Evolutionary conservation across 108 stramenopile genomes (phyloP), one percentile per base, ranked within the genome.

Genomic region (Mediolabrus comicus): DNA sequence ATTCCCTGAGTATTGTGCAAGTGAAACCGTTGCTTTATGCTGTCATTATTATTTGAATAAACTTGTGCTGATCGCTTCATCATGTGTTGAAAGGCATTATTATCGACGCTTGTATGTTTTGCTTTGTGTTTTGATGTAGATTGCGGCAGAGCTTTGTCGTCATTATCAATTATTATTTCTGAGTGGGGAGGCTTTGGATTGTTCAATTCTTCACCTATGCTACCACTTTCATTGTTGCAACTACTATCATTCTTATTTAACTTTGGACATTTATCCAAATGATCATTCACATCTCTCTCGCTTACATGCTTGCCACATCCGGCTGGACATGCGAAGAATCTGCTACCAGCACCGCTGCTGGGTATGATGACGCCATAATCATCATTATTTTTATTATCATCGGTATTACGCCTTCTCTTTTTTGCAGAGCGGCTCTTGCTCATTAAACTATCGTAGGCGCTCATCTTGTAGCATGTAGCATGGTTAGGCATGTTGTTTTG

Each of bases 21-120:
- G 41, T 74, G 82, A 79, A 78, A 78, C 53, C 64, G 53, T 31
- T 79, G 68, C 12, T 51, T 35, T 38, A 53, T 68, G 12, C 38
- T 31, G 22, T 46, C 36, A 59, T 22, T 56, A 26, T 34, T 14
- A 6, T 65, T 71, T 29, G 67, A 55, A 62, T 84, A 86, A 6
- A 85, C 74, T 55, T 65, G 56, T 14, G 68, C 69, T n/a, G 86
- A 87, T 49, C 66, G 65, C 53, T 87, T 67, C 84, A 84, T 84
- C 80, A 84, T 81, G 67, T 79, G 80, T 3, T 49, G 39, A 71
- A 84, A 84, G n/a, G 65, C 73, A 71, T 84, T 80, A 34, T 10
- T 34, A 33, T 17, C 25, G 12, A 9, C 26, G 12, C 59, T 53
- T 57, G 17, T 60, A 38, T 17, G 28, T 62, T 13, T 38, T 61